Percentiles rank a stretch among this genome's conserved stretches.
Conservation (phyloP, 2,329 filamentous ascomycete genomes). For the Colletotrichum cordylinicola region DNA sequence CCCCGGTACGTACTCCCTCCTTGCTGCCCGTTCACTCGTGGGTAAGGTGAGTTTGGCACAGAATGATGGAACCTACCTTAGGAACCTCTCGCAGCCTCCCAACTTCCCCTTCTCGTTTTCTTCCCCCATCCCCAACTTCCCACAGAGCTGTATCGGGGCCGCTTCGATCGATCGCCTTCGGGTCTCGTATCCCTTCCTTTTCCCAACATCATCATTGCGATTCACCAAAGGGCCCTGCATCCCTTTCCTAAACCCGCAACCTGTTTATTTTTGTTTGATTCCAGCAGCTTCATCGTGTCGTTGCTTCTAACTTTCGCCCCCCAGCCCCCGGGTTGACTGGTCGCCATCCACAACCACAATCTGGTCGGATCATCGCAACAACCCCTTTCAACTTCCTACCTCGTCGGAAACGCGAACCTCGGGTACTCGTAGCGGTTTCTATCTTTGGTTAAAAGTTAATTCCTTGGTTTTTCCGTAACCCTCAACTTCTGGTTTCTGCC, state of each 20-base stretch:
- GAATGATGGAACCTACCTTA: constrained; percentile 28
- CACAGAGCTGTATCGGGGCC: constrained; percentile 18
- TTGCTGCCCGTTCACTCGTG: constrained; percentile 41
- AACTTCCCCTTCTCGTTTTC: constrained; percentile 40
- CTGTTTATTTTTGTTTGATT: neutral
- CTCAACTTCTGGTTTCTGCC: neutral
- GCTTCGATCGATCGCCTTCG: constrained; percentile 21
- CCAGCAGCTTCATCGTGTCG: neutral
- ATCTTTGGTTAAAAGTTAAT: neutral
- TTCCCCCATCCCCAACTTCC: constrained; percentile 35
- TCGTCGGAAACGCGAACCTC: neutral
- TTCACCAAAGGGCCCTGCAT: neutral
- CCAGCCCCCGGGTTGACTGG: constrained; percentile 20
- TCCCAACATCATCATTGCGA: constrained; percentile 23
- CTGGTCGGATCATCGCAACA: constrained; percentile 9
- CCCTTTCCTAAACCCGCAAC: neutral
- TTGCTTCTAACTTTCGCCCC: neutral
- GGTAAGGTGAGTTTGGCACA: constrained; percentile 50
- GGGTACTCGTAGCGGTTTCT: neutral
- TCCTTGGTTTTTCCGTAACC: neutral
- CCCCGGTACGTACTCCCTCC: constrained; percentile 3
- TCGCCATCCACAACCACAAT: constrained; percentile 20
- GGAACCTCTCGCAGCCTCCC: constrained; percentile 37
- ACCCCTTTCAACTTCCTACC: neutral
- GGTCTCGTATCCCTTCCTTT: constrained; percentile 21